A percentile compares a stretch with the other conserved stretches of the same genome.
Conservation (phyloP, 164 flowering plant genomes). For the Stephania yunnanensis region DNA sequence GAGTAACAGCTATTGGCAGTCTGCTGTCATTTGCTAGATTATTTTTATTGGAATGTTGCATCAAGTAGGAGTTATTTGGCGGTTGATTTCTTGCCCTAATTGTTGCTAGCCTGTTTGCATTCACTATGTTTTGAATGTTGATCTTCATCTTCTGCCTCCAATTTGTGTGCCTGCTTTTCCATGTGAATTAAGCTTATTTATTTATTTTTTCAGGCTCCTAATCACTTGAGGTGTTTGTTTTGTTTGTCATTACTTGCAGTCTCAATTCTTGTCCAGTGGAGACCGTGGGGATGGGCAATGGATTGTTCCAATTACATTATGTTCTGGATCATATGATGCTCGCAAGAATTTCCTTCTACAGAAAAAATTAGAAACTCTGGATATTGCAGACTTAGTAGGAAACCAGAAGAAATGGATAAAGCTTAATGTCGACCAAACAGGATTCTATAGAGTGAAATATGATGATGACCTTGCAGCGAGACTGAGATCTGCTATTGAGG, state of each 20-base stretch:
- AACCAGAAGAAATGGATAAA: slow-evolving; percentile 55
- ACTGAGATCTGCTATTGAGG: slow-evolving; percentile 73
- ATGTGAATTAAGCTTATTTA: not conserved
- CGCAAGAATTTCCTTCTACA: slow-evolving; percentile 56
- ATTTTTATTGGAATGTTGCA: no score
- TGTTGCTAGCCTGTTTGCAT: not conserved
- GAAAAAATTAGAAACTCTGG: slow-evolving; percentile 36
- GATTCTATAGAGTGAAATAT: slow-evolving; percentile 95
- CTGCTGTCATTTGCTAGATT: no score
- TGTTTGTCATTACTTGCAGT: slow-evolving; percentile 35
- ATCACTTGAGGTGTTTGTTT: not conserved
- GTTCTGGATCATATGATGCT: slow-evolving; percentile 68
- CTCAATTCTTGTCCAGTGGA: slow-evolving; percentile 80
- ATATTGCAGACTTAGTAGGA: slow-evolving; percentile 31
- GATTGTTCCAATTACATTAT: slow-evolving; percentile 89
- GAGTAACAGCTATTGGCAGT: no score
- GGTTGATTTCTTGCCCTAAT: not conserved
- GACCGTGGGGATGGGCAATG: slow-evolving; percentile 74
- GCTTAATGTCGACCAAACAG: slow-evolving; percentile 81
- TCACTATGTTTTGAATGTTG: not conserved
- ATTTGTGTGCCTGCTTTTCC: no score
- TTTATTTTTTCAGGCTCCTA: not conserved
- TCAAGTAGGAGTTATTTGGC: not conserved
- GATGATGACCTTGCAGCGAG: slow-evolving; percentile 70
- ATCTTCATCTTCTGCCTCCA: not conserved